Base-by-base conservation (phyloP, 2,329 filamentous ascomycete species). In the Corniculantispora saksenae region DNA sequence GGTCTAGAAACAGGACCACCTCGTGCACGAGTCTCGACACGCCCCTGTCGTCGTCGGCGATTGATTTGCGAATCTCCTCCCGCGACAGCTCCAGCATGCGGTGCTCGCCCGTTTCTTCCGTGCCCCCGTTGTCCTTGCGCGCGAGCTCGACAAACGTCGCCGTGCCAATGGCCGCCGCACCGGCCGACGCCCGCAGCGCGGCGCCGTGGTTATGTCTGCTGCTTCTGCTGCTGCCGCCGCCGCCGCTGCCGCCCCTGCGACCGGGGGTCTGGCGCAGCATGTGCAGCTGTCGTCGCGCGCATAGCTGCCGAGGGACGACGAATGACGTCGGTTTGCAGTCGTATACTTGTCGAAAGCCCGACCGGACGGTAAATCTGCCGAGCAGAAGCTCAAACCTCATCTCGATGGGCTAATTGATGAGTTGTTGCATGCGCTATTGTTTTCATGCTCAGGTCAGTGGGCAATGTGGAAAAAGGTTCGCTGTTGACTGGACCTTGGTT, bases 61-160 rank as follows among this genome's bases (percentile, higher is more conserved):
- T 84, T 43, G 84, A 84, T 71, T 91, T 92, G 64, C 83, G 83
- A 43, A 97, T 86, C 79, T 97, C 94, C 63, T 88, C 81, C 50
- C 91, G 83, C 45, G 94, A 97, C 2, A 84, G 87, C 75, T 93
- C 87, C 17, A 97, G 85, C 94, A 97, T 97, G 69, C 92, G 90
- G 77, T 86, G 86, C 79, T 97, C 94, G 29, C 87, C 86, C 3
- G 94, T 97, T 72, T 90, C 75, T 21, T 81, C 76, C 3, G 78
- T 75, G 50, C 77, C 80, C 45, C 70, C 76, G 68, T 86, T 83
- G 50, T 87, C 82, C 66, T 82, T 75, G 70, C 88, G 83, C 4
- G 86, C 85, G 8, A 89, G 75, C 70, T 84, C 79, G 51, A 89
- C 79, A 72, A 89, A 89, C 1, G 82, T 82, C 0, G 82, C 81